Evolutionary conservation across 2,329 filamentous ascomycete species (phyloP), one percentile per base, ranked within the genome.

Genomic region (Fusarium kyushuense): DNA sequence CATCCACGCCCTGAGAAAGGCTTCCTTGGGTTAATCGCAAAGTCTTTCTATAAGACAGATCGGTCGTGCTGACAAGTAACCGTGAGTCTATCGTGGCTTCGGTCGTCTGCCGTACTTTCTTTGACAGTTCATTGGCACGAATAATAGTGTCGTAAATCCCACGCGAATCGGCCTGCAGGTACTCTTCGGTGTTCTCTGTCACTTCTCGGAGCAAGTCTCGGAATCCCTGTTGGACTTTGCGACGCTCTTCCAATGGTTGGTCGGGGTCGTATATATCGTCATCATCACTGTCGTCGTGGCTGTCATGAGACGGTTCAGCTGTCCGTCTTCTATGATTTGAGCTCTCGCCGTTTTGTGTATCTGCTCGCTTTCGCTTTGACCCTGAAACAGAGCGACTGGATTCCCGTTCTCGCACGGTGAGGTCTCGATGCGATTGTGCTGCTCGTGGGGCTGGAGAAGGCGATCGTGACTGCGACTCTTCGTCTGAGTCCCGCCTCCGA

Each of bases 71-170:
- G 48, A 97, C 91, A 5, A 98, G 85, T 27, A 96, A 84, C n/a
- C 92, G 89, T 0, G 95, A 94, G 76, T 99, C 96, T 63, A 97
- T 90, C 1, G 92, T 92, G 1, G 96, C 96, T 77, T 98, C 96
- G 3, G 90, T 89, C 1, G 96, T 97, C 81, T 97, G 94, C 73
- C 91, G 92, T 63, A 97, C 90, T 70, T 88, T 84, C 57, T 84
- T 83, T 64, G 90, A 89, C 16, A 90, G 80, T 35, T 84, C 78
- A 71, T 96, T 90, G 17, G 91, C 90, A 67, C 86, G 85, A 25
- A 86, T 78, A 25, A 98, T 82, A 2, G 89, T 88, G 12, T 90
- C 83, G 59, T 86, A 82, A 17, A 97, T 82, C 3, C 89, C 88
- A 25, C 84, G 82, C 11, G 90, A 92, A 36, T 88, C 87, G 2